Evolutionary conservation across 2,329 filamentous ascomycete genomes (phyloP).

Genomic region (Dryadomyces quercivorus): DNA sequence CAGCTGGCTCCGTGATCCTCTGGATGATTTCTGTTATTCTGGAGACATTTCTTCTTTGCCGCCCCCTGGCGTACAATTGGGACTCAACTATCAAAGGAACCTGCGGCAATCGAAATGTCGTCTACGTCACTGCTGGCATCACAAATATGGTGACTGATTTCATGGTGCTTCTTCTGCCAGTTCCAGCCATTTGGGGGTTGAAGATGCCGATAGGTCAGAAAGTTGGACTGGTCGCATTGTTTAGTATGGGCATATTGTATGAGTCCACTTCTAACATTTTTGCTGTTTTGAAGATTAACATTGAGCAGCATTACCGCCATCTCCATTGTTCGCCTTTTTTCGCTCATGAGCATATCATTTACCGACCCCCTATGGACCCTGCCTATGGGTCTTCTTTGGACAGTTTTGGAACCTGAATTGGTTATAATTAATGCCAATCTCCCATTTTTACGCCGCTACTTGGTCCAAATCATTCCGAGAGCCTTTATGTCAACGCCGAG

Average conservation of each 20-base stretch:
- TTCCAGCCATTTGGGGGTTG: not conserved
- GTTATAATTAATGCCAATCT: slow-evolving; percentile 1
- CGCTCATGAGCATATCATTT: not conserved
- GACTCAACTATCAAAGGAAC: not conserved
- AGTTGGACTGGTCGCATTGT: not conserved
- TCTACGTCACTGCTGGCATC: not conserved
- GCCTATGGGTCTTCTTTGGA: slow-evolving; percentile 2
- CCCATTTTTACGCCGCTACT: not conserved
- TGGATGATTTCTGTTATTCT: not conserved
- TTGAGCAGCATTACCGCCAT: not conserved
- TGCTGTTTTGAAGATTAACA: not conserved
- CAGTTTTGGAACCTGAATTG: not conserved
- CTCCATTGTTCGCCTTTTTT: not conserved
- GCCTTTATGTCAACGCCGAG: not conserved
- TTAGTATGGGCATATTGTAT: slow-evolving; percentile 1
- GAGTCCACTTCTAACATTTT: not conserved
- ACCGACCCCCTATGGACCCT: not conserved
- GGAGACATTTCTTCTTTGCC: slow-evolving; percentile 1
- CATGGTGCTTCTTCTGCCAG: not conserved
- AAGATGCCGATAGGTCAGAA: slow-evolving; percentile 1
- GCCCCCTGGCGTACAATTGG: slow-evolving; percentile 1
- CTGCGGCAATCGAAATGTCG: not conserved
- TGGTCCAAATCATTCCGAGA: not conserved
- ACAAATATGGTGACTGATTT: slow-evolving; percentile 1
- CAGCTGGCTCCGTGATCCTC: not conserved